A percentile compares a stretch with the other conserved stretches of the same genome.
Evolutionary conservation across 2,329 filamentous ascomycete species (phyloP).

Genomic region (Penicillium sp.): DNA sequence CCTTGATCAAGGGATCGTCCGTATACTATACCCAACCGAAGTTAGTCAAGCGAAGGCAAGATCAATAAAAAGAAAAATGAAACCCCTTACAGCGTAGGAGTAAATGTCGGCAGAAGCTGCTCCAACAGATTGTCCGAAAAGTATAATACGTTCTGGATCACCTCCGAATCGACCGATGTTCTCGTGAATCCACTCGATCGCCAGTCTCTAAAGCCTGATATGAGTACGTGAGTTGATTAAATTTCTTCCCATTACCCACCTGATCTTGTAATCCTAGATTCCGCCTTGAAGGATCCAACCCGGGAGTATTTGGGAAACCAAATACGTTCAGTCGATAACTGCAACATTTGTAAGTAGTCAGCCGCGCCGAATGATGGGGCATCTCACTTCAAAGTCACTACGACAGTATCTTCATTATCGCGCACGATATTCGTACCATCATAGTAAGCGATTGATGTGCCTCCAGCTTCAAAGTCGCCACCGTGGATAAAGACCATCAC

Average conservation of each 20-base stretch:
- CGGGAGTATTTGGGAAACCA: constrained; percentile 23
- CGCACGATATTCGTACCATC: constrained; percentile 21
- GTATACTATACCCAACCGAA: constrained; percentile 2
- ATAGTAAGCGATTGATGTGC: constrained; percentile 11
- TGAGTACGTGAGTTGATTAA: neutral
- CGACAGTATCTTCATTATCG: constrained; percentile 19
- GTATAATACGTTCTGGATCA: constrained; percentile 51
- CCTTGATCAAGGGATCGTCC: constrained; percentile 7
- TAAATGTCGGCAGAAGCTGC: constrained; percentile 27
- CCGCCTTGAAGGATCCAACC: constrained; percentile 6
- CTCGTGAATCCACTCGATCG: constrained; percentile 58
- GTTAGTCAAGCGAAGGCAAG: neutral
- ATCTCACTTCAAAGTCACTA: constrained; percentile 23
- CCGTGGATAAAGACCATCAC: constrained; percentile 28
- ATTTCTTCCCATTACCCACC: neutral
- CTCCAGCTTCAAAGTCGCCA: constrained; percentile 16
- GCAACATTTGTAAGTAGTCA: neutral
- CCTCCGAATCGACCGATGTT: constrained; percentile 58
- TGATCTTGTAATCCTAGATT: constrained; percentile 25
- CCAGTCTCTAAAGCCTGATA: constrained; percentile 34
- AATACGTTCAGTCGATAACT: constrained; percentile 27
- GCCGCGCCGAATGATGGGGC: neutral
- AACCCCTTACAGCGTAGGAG: constrained; percentile 13
- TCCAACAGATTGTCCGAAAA: constrained; percentile 58
- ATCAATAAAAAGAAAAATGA: neutral